These are phyloP conservation scores for Fraxinus dipetala DNA, from an alignment of 305 asterid species.

Conservation along the genomic window DNA sequence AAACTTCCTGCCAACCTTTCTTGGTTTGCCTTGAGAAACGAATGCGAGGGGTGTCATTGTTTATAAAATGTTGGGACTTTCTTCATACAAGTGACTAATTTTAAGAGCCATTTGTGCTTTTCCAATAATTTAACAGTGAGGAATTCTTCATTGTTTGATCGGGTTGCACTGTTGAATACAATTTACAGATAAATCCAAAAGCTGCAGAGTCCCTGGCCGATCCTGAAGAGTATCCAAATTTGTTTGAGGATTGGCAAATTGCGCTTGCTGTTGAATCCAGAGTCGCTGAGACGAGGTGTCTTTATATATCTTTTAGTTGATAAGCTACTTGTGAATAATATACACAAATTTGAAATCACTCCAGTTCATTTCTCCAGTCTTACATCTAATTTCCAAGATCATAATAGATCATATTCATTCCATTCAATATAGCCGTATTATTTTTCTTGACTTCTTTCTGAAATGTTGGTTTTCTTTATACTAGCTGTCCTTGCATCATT, in stretches of 20 bases:
- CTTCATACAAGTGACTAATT: neutral
- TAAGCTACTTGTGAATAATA: neutral
- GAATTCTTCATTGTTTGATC: conserved; percentile 17
- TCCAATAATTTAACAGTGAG: neutral
- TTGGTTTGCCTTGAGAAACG: neutral
- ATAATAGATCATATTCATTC: conserved; percentile 1
- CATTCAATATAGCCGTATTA: neutral
- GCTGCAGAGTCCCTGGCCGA: conserved; percentile 98
- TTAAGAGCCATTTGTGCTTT: neutral
- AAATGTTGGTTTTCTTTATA: neutral
- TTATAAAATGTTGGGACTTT: neutral
- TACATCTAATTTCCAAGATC: conserved; percentile 9
- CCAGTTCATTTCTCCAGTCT: conserved; percentile 7
- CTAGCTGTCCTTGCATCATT: conserved; percentile 9
- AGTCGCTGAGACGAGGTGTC: conserved; percentile 64
- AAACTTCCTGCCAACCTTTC: neutral
- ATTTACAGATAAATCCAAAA: conserved; percentile 75
- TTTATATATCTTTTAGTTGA: neutral
- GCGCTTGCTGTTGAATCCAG: conserved; percentile 80
- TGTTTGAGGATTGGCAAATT: conserved; percentile 94
- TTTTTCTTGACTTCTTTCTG: neutral
- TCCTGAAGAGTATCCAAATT: conserved; percentile 87
- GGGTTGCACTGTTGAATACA: conserved; percentile 13
- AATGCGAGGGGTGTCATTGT: neutral
- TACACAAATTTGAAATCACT: neutral